Evolutionary conservation across 257 asterid species (phyloP), one percentile per base, ranked within the genome.

Genomic region (Prunella vulgaris): DNA sequence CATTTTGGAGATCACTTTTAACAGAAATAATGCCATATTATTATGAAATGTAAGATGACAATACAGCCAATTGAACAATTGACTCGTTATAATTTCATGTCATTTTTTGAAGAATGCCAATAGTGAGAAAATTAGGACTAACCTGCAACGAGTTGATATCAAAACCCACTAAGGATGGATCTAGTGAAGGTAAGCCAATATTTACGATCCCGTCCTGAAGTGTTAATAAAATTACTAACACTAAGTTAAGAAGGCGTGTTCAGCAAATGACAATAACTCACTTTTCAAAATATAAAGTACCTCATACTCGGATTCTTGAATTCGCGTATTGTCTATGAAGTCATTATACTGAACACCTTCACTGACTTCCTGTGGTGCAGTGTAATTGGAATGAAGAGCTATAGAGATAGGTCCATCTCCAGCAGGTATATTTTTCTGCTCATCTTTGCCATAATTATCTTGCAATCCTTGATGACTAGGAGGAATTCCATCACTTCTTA

Each of bases 81-180:
- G 22, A 66, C 33, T 52, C 40, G 66, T 56, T 44, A 74, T 78
- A 40, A 35, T 35, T 7, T 14, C 22, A 64, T 28, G 51, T 17
- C 37, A 66, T 7, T 32, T 40, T 58, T 33, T 56, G 64, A 72
- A 25, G 27, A 28, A 60, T 61, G 24, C 35, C 54, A 60, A 46
- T 30, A 74, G 66, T 13, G 72, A 67, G 32, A 62, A 49, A 13
- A 66, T 60, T 33, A 60, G 70, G 21, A 79, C 89, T 37, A 68
- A 92, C 97, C 98, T 90, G 97, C 80, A 92, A 74, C 21, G 96
- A 85, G 68, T 60, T 75, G 79, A 86, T 80, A 83, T 92, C 96
- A 74, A 92, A 77, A 74, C 84, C 84, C 77, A 53, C 73, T 78
- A 86, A 58, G 30, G 90, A 76, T 20, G 83, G 84, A 79, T 87